Evolutionary conservation across 23 red algal species (phyloP).

Genomic region (Chondrus crispus): DNA sequence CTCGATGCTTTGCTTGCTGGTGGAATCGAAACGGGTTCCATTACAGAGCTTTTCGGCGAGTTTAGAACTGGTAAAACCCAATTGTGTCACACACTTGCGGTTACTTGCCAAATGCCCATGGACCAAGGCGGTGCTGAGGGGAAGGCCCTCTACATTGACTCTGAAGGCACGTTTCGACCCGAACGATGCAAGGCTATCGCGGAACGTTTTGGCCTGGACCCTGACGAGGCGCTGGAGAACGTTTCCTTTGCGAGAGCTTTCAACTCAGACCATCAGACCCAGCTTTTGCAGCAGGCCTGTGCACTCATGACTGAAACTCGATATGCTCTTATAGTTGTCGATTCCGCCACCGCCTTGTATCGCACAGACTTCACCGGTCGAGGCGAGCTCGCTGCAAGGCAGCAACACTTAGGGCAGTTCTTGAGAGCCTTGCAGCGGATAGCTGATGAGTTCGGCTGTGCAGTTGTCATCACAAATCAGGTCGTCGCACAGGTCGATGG

Average conservation of each 20-base stretch:
- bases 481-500: conserved; percentile 98
- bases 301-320: conserved; percentile 91
- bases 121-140: conserved; percentile 92
- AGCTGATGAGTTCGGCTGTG: conserved; percentile 97
- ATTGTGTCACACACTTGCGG: conserved; percentile 88
- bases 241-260: conserved; percentile 91
- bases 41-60: conserved; percentile 98
- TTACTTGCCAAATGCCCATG: conserved; percentile 96
- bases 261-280: conserved; percentile 97
- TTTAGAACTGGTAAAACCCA: conserved; percentile 97
- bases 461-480: conserved; percentile 97
- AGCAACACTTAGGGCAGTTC: conserved; percentile 97
- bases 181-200: conserved; percentile 88
- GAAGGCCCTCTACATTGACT: conserved; percentile 96
- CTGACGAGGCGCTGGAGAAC: conserved; percentile 93
- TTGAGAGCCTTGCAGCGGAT: conserved; percentile 89
- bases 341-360: conserved; percentile 96
- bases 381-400: conserved; percentile 92
- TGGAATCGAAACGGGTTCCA: conserved; percentile 94
- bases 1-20: conserved; percentile 83
- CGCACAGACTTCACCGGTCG: conserved; percentile 93
- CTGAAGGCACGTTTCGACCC: conserved; percentile 97
- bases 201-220: conserved; percentile 84
- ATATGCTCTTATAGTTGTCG: conserved; percentile 92
- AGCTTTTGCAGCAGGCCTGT: conserved; percentile 82